These are phyloP conservation scores for Nannochloropsis oceanica DNA, from an alignment of 108 stramenopile species.

Conservation along the genomic window DNA sequence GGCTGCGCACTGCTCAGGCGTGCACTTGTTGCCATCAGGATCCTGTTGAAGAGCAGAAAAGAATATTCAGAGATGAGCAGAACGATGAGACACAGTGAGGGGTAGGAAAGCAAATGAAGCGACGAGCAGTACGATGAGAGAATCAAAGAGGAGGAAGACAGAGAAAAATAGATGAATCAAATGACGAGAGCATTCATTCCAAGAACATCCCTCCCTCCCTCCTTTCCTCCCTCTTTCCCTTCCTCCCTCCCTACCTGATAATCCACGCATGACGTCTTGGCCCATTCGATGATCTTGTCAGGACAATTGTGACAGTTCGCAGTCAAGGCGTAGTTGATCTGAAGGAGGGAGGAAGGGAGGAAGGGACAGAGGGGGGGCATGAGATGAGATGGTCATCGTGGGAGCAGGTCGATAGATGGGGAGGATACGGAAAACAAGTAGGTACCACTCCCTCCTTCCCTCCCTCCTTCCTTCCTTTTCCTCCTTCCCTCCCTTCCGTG, in stretches of 20 bases:
- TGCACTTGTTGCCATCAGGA: no score
- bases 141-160: neutral
- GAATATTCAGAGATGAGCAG: no score
- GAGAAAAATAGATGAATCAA: neutral
- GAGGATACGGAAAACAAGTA: neutral
- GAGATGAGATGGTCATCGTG: neutral
- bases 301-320: neutral
- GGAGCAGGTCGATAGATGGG: neutral
- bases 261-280: no score
- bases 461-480: no score
- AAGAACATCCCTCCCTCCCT: neutral
- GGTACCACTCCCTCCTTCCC: neutral
- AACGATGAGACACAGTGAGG: no score
- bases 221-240: no score
- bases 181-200: neutral
- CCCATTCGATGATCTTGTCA: no score
- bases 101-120: neutral
- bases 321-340: no score
- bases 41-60: no score
- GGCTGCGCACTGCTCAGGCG: neutral
- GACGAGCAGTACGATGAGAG: neutral
- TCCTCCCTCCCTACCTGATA: no score
- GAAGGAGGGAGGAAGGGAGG: neutral
- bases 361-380: neutral
- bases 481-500: neutral